Evolutionary conservation across 768 basidiomycete species (phyloP).

Genomic region (Russula vinacea): DNA sequence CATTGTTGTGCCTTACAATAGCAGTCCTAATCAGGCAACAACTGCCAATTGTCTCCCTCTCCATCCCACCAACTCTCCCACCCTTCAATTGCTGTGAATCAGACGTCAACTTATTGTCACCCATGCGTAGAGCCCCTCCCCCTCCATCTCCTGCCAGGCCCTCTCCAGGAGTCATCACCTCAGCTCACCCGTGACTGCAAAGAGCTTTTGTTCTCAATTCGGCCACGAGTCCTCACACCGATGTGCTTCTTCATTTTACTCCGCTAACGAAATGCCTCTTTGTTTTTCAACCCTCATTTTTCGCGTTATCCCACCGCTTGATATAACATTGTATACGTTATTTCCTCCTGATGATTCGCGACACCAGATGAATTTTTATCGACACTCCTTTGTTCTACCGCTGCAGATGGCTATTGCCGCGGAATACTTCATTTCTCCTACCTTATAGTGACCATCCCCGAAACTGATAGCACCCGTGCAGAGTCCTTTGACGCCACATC

Average conservation of each 20-base stretch:
- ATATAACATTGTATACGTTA: neutral
- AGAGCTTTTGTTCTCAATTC: neutral
- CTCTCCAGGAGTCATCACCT: neutral
- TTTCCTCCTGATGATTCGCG: neutral
- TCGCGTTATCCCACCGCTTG: neutral
- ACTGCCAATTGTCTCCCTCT: neutral
- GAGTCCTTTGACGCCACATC: neutral
- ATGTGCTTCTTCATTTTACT: neutral
- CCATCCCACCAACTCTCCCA: neutral
- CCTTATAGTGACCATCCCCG: neutral
- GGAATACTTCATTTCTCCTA: neutral
- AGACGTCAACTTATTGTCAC: neutral
- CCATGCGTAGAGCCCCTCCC: neutral
- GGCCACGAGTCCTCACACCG: neutral
- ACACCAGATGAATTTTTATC: neutral
- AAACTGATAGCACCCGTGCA: neutral
- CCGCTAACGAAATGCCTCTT: neutral
- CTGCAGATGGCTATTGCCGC: too few species aligned
- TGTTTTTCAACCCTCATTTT: neutral
- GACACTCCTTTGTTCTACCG: neutral
- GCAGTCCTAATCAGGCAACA: neutral
- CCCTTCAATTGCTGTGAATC: neutral
- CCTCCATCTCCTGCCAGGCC: neutral
- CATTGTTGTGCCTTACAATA: neutral
- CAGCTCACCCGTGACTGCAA: neutral